These are phyloP conservation scores for Larix kaempferi DNA, from an alignment of 75 land plant species.

Conservation along the genomic window DNA sequence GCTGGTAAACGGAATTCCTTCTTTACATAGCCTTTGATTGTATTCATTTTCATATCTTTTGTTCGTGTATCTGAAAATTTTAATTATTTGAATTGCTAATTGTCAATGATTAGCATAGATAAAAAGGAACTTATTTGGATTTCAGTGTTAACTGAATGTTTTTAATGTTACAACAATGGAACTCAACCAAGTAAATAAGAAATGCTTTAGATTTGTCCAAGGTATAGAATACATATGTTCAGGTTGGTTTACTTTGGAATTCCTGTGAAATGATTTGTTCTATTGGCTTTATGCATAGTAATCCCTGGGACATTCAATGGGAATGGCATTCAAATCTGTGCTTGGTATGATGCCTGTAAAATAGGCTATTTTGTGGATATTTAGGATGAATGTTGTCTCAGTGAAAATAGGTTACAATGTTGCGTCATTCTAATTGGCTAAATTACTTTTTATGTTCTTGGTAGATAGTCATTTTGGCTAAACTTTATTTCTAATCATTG, in stretches of 20 bases:
- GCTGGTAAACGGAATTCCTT: conserved; percentile 52
- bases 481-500: too few species aligned
- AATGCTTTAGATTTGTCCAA: not conserved
- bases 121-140: not conserved
- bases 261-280: not conserved
- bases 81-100: not conserved
- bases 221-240: not conserved
- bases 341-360: not conserved
- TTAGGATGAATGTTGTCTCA: not conserved
- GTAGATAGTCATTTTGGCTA: too few species aligned
- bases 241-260: not conserved
- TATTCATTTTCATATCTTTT: not conserved
- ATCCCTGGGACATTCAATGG: not conserved
- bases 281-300: not conserved
- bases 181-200: not conserved
- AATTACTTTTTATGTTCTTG: not conserved
- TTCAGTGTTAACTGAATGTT: not conserved
- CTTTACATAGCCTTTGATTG: not conserved
- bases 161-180: too few species aligned
- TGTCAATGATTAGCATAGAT: not conserved
- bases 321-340: not conserved
- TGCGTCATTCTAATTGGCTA: not conserved
- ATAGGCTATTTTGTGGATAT: not conserved
- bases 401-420: not conserved
- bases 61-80: not conserved